phyloP scores from a whole-genome alignment of 805 yeast species.

The Torulaspora delbrueckii region DNA sequence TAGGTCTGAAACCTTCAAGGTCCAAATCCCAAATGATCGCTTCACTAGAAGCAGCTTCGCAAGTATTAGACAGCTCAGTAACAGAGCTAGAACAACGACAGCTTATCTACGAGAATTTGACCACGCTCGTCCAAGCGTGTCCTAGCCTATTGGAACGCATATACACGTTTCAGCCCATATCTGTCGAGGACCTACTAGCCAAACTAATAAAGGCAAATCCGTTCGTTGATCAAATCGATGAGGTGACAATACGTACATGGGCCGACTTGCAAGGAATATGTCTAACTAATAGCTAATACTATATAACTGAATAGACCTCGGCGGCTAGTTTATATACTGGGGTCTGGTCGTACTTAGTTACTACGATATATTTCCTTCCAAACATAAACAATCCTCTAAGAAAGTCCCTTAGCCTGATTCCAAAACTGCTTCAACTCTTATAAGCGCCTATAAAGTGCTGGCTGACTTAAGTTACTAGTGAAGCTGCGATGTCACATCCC shows the following conservation, averaged over 20 bases:
- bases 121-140: slow-evolving; percentile 16
- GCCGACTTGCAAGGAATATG: slow-evolving; percentile 34
- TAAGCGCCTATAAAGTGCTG: no score
- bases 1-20: slow-evolving; percentile 31
- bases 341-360: background rate
- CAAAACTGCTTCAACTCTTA: no score
- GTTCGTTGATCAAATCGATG: slow-evolving; percentile 30
- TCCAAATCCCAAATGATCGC: slow-evolving; percentile 29
- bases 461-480: background rate
- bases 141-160: slow-evolving; percentile 27
- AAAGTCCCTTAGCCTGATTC: background rate
- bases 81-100: slow-evolving; percentile 13
- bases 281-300: slow-evolving; percentile 12
- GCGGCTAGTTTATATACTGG: slow-evolving; percentile 1
- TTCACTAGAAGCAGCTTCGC: slow-evolving; percentile 29
- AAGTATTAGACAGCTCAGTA: slow-evolving; percentile 15
- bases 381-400: background rate
- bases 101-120: slow-evolving; percentile 23
- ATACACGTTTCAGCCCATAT: slow-evolving; percentile 30
- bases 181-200: slow-evolving; percentile 18
- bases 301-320: background rate
- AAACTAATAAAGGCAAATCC: slow-evolving; percentile 23
- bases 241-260: slow-evolving; percentile 30
- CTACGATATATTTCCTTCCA: background rate
- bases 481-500: slow-evolving; percentile 7